Evolutionary conservation across 2,329 filamentous ascomycete genomes (phyloP).

Genomic region (Teratosphaeria zuluensis): DNA sequence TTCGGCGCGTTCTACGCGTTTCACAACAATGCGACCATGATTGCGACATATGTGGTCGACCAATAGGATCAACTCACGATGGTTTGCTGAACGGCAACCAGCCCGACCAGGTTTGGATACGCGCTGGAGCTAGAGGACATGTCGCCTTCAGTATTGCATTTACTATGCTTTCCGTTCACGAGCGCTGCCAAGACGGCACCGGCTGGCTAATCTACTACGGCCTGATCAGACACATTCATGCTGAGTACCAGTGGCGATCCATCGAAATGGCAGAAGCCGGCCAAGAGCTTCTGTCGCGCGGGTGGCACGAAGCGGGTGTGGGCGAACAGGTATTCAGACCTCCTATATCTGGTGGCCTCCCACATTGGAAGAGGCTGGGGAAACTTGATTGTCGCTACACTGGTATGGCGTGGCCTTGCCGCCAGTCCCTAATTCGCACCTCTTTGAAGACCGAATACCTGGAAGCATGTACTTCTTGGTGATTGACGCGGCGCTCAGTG

Average conservation of each 20-base stretch:
- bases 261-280: not conserved
- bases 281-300: not conserved
- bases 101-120: not conserved
- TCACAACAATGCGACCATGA: slow-evolving; percentile 1
- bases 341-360: not conserved
- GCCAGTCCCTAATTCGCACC: too few species aligned
- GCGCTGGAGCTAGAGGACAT: slow-evolving; percentile 3
- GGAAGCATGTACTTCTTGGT: too few species aligned
- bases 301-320: not conserved
- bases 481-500: too few species aligned
- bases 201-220: not conserved
- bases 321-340: not conserved
- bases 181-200: not conserved
- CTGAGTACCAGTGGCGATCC: not conserved
- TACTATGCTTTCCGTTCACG: not conserved
- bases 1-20: not conserved
- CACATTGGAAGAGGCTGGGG: not conserved
- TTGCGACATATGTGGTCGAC: slow-evolving; percentile 1
- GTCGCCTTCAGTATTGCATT: not conserved
- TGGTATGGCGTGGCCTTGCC: too few species aligned
- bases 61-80: not conserved
- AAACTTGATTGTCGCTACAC: not conserved
- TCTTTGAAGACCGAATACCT: too few species aligned
- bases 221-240: not conserved
- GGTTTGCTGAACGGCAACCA: not conserved